Evolutionary conservation across 73 alveolate genomes (phyloP).

Genomic region (Halteria grandinella): DNA sequence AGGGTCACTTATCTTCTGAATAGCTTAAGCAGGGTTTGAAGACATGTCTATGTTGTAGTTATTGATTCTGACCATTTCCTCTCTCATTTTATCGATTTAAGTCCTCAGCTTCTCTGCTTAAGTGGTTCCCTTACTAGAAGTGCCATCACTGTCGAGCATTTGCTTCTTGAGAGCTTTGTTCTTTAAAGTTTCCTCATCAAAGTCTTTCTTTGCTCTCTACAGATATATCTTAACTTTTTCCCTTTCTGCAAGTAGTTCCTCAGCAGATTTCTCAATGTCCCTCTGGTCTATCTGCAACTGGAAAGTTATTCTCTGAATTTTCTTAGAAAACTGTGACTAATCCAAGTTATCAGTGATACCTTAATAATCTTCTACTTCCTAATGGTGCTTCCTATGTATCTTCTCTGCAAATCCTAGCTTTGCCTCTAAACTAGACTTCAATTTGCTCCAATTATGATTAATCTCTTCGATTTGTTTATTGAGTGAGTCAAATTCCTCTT

Average conservation of each 20-base stretch:
- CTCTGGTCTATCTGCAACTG: slow-evolving; percentile 9
- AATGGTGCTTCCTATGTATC: slow-evolving; percentile 46
- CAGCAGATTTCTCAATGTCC: slow-evolving; percentile 3
- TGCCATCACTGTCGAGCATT: too few relatives aligned
- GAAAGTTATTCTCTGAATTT: slow-evolving; percentile 12
- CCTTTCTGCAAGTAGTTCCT: slow-evolving; percentile 5
- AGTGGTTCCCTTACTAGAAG: too few relatives aligned
- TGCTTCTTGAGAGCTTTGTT: not conserved
- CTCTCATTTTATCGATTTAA: slow-evolving; percentile 25
- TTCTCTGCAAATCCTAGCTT: slow-evolving; percentile 29
- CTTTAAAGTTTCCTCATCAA: not conserved
- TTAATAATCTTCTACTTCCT: slow-evolving; percentile 26
- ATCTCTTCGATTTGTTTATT: not conserved
- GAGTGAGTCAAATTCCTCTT: slow-evolving; percentile 20
- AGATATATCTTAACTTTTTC: slow-evolving; percentile 5
- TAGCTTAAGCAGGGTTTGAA: slow-evolving; percentile 29
- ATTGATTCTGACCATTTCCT: slow-evolving; percentile 27
- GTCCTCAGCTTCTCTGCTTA: not conserved
- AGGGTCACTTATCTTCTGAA: slow-evolving; percentile 27
- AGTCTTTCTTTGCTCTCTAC: slow-evolving; percentile 22
- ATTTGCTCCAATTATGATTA: slow-evolving; percentile 5
- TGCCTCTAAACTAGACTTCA: slow-evolving; percentile 16
- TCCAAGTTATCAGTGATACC: slow-evolving; percentile 18
- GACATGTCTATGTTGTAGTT: slow-evolving; percentile 31
- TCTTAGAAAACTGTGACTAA: not conserved